Evolutionary conservation across 164 flowering plant genomes (phyloP).

Genomic region (Brasenia schreberi): DNA sequence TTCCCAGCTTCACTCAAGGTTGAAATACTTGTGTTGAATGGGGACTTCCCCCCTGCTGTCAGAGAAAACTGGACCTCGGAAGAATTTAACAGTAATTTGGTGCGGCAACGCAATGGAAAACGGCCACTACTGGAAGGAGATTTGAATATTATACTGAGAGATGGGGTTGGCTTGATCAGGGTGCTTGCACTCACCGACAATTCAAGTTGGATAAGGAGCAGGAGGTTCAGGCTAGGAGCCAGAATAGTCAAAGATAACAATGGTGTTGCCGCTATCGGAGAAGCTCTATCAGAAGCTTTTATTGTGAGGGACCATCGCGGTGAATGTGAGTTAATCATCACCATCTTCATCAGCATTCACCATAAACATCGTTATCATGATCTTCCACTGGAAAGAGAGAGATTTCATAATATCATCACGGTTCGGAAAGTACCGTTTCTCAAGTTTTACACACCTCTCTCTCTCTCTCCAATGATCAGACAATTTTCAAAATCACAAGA

Average conservation of each 20-base stretch:
- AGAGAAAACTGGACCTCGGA: constrained; percentile 30
- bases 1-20: constrained; percentile 28
- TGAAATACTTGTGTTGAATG: constrained; percentile 48
- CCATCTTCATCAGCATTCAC: neutral
- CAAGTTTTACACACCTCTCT: too few relatives aligned
- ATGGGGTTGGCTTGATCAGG: constrained; percentile 25
- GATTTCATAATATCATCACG: too few relatives aligned
- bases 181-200: constrained; percentile 59
- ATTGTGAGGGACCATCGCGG: constrained; percentile 62
- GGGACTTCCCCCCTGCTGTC: constrained; percentile 34
- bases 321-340: constrained; percentile 23
- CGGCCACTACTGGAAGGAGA: constrained; percentile 60
- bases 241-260: constrained; percentile 22
- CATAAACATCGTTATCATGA: too few relatives aligned
- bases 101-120: constrained; percentile 45
- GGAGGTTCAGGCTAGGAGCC: constrained; percentile 50
- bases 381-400: neutral
- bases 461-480: too few relatives aligned
- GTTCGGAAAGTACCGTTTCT: too few relatives aligned
- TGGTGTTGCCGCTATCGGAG: constrained; percentile 28
- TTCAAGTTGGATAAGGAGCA: constrained; percentile 67
- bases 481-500: too few relatives aligned
- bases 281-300: constrained; percentile 52
- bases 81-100: constrained; percentile 32
- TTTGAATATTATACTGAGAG: constrained; percentile 24